Conservation (phyloP, 2,329 filamentous ascomycete genomes). For the Neopestalotiopsis clavispora region DNA sequence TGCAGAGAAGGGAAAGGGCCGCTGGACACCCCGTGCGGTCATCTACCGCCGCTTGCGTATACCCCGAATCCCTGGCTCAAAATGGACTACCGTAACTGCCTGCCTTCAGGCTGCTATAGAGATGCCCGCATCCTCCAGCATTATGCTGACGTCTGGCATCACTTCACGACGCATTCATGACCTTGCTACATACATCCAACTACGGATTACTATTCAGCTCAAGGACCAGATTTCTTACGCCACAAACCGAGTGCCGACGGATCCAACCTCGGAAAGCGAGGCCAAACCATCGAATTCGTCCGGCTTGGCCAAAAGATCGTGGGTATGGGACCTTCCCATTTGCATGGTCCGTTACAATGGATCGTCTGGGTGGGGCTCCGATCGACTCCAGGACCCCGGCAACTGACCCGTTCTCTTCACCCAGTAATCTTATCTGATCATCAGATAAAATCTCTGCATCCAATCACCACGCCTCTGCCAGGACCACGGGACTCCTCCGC, state of each 20-base stretch:
- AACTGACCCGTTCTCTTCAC: constrained; percentile 7
- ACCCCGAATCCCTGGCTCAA: not conserved
- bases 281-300: not conserved
- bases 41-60: not conserved
- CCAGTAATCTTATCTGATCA: constrained; percentile 57
- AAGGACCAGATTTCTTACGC: not conserved
- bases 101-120: not conserved
- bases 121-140: not conserved
- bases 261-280: not conserved
- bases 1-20: not conserved
- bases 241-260: not conserved
- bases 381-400: constrained; percentile 20
- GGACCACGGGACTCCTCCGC: constrained; percentile 6
- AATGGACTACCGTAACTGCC: not conserved
- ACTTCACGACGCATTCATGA: not conserved
- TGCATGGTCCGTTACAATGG: not conserved
- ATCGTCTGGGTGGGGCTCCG: constrained; percentile 15
- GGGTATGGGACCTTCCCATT: constrained; percentile 12
- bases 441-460: constrained; percentile 47
- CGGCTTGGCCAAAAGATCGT: not conserved
- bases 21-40: not conserved
- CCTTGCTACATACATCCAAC: not conserved
- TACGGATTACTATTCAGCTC: not conserved
- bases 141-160: not conserved
- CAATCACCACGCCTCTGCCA: constrained; percentile 8